Conservation (phyloP, 148 eudicot species). For the Chenopodium berlandieri region DNA sequence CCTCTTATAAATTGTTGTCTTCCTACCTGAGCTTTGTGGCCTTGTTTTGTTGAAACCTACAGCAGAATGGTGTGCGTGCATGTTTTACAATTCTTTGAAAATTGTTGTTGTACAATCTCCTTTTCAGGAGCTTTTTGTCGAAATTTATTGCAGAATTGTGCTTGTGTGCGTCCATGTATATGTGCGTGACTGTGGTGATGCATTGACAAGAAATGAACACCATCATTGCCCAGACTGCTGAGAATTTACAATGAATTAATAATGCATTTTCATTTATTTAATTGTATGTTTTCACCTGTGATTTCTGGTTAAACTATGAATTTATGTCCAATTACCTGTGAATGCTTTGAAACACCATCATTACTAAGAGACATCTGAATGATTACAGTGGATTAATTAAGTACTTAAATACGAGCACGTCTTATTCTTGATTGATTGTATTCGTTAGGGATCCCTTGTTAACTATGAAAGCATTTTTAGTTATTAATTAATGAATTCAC, state of each 20-base stretch:
- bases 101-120: neutral
- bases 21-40: neutral
- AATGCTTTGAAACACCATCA: neutral
- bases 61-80: too few species aligned
- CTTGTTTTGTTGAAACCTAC: too few species aligned
- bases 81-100: neutral
- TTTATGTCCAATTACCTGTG: neutral
- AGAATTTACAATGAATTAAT: too few species aligned
- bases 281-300: neutral
- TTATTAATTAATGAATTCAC: neutral
- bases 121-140: neutral
- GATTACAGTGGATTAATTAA: neutral
- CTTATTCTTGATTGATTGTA: neutral
- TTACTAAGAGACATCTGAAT: neutral
- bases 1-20: neutral
- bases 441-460: neutral
- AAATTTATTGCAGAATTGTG: too few species aligned
- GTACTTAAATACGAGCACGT: too few species aligned
- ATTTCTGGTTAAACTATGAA: neutral
- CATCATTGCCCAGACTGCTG: neutral
- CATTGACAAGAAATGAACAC: neutral
- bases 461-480: neutral
- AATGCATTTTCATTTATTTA: neutral
- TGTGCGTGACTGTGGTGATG: neutral
- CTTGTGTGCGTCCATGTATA: too few species aligned